These are phyloP conservation scores for Fistulina hepatica DNA, from an alignment of 1,284 basidiomycete genomes.

Conservation along the genomic window DNA sequence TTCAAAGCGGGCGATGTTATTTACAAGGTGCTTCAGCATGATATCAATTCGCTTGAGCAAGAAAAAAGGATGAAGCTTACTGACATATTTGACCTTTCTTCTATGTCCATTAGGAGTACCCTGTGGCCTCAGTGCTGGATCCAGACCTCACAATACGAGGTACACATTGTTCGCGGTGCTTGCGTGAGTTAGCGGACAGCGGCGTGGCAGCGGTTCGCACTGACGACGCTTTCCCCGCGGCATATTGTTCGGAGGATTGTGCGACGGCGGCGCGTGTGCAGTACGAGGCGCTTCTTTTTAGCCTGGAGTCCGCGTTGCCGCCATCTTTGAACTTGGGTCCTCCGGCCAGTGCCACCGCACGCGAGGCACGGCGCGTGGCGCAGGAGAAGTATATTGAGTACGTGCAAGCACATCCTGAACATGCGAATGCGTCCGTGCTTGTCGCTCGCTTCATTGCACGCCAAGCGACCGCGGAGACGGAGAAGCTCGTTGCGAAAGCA, in stretches of 20 bases:
- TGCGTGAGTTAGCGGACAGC: conserved; percentile 40
- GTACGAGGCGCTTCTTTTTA: conserved; percentile 61
- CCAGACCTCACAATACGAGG: conserved; percentile 54
- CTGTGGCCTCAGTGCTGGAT: conserved; percentile 59
- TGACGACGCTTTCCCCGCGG: conserved; percentile 41
- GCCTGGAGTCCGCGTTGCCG: conserved; percentile 51
- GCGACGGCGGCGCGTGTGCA: conserved; percentile 41
- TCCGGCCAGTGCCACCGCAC: conserved; percentile 19
- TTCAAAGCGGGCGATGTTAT: conserved; percentile 60
- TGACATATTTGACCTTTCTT: conserved; percentile 4
- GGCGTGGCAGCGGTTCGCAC: conserved; percentile 30
- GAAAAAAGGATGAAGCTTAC: background rate
- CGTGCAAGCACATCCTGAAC: conserved; percentile 36
- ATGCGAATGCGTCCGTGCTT: conserved; percentile 37
- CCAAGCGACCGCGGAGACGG: conserved; percentile 54
- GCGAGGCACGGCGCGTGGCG: conserved; percentile 40
- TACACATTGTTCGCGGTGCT: conserved; percentile 61
- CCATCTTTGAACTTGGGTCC: conserved; percentile 30
- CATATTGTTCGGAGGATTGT: conserved; percentile 66
- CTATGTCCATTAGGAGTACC: conserved; percentile 45
- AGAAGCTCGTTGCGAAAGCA: conserved; percentile 35
- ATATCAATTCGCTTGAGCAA: conserved; percentile 3
- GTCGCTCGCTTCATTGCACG: conserved; percentile 61
- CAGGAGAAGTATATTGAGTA: conserved; percentile 48
- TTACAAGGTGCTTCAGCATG: conserved; percentile 44